phyloP scores from a whole-genome alignment of 306 rosid species.

The Medicago truncatula region DNA sequence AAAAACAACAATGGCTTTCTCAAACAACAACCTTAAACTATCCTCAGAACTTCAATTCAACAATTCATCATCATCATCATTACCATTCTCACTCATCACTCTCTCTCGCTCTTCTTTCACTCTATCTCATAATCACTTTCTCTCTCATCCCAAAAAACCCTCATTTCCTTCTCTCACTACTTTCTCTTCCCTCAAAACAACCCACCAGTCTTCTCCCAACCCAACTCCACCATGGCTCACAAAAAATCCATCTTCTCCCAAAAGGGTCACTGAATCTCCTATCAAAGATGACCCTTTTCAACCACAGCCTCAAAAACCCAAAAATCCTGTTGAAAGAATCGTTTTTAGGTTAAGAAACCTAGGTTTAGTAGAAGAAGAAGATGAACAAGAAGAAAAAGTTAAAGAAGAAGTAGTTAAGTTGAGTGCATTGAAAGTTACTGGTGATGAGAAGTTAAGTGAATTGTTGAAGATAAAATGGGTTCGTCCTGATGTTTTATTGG shows the following conservation, averaged over 20 bases:
- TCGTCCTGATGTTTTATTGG: slow-evolving; percentile 60
- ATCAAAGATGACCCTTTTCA: slow-evolving; percentile 36
- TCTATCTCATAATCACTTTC: slow-evolving; percentile 57
- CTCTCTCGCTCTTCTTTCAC: slow-evolving; percentile 43
- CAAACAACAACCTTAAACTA: slow-evolving; percentile 42
- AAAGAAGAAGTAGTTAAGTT: slow-evolving; percentile 32
- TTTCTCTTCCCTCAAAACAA: slow-evolving; percentile 56
- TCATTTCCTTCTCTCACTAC: slow-evolving; percentile 56
- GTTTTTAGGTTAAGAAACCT: slow-evolving; percentile 79
- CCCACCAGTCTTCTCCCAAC: slow-evolving; percentile 37
- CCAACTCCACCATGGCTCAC: slow-evolving; percentile 71
- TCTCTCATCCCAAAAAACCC: slow-evolving; percentile 51
- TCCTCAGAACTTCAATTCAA: slow-evolving; percentile 61
- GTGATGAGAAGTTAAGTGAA: slow-evolving; percentile 82
- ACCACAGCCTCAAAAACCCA: slow-evolving; percentile 45
- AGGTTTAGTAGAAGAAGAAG: slow-evolving; percentile 64
- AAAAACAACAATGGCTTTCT: slow-evolving; percentile 53
- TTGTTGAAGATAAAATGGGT: slow-evolving; percentile 76
- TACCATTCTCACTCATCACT: slow-evolving; percentile 41
- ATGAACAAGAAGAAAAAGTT: slow-evolving; percentile 34
- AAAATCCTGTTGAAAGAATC: slow-evolving; percentile 74
- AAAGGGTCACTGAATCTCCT: slow-evolving; percentile 39
- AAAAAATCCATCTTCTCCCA: slow-evolving; percentile 59
- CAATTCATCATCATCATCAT: slow-evolving; percentile 46
- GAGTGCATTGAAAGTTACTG: slow-evolving; percentile 54